A percentile compares a stretch with the other conserved stretches of the same genome.
These are phyloP conservation scores for Spencermartinsiella ligniputridi DNA, from an alignment of 1,139 yeast genomes.

Conservation along the genomic window DNA sequence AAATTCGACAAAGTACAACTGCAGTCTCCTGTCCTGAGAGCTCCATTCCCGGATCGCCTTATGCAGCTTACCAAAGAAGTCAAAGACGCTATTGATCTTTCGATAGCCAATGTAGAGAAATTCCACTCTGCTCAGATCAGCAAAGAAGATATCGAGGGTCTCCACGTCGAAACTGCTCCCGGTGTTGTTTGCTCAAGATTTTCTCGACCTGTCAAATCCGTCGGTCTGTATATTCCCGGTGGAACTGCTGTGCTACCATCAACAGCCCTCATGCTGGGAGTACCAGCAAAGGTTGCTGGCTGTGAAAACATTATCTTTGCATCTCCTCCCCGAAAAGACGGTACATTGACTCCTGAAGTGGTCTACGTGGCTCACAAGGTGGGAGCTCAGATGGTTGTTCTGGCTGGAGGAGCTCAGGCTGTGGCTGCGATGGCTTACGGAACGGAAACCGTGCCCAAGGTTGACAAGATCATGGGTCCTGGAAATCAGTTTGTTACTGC, in stretches of 20 bases:
- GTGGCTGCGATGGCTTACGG: constrained; percentile 99
- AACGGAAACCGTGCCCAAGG: constrained; percentile 84
- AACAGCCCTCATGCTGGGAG: constrained; percentile 96
- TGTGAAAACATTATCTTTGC: constrained; percentile 92
- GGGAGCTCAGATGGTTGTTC: constrained; percentile 82
- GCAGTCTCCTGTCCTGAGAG: constrained; percentile 65
- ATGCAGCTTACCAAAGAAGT: constrained; percentile 76
- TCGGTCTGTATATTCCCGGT: constrained; percentile 96
- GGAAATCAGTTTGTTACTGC: constrained; percentile 99
- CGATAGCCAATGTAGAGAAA: constrained; percentile 80
- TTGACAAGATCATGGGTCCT: constrained; percentile 96
- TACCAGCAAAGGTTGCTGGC: constrained; percentile 98
- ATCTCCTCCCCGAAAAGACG: constrained; percentile 95
- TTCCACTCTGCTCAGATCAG: constrained; percentile 93
- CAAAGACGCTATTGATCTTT: constrained; percentile 80
- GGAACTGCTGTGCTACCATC: constrained; percentile 98
- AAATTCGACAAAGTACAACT: constrained; percentile 85
- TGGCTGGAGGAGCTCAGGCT: constrained; percentile 99
- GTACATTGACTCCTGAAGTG: constrained; percentile 92
- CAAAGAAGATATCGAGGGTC: constrained; percentile 44
- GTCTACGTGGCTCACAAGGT: constrained; percentile 95
- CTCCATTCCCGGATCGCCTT: constrained; percentile 78
- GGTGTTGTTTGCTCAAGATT: constrained; percentile 94
- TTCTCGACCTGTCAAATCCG: constrained; percentile 89
- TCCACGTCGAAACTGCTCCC: constrained; percentile 78